These are phyloP conservation scores for Martensiomyces pterosporus DNA, from an alignment of 192 early-diverging fungal genomes.

Conservation along the genomic window DNA sequence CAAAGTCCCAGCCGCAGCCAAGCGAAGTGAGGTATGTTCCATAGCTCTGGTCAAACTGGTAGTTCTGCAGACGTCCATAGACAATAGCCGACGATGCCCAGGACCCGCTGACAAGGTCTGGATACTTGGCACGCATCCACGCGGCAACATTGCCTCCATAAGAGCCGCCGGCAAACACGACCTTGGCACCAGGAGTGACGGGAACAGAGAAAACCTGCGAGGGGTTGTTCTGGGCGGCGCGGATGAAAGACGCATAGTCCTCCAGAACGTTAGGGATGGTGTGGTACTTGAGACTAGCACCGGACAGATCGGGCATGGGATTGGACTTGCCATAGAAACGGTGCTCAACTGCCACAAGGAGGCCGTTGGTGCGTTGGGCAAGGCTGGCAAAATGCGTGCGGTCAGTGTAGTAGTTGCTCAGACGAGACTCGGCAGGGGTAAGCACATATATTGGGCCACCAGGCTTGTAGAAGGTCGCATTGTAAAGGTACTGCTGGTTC, in stretches of 20 bases:
- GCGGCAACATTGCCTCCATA: slow-evolving; percentile 69
- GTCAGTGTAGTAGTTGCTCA: slow-evolving; percentile 17
- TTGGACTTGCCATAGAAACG: slow-evolving; percentile 58
- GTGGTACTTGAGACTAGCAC: slow-evolving; percentile 29
- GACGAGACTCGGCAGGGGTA: no score
- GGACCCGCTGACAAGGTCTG: slow-evolving; percentile 58
- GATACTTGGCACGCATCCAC: slow-evolving; percentile 65
- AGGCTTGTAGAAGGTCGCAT: no score
- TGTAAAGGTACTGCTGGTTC: no score
- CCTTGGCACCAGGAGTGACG: slow-evolving; percentile 17
- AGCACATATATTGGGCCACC: no score
- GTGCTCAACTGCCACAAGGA: slow-evolving; percentile 58
- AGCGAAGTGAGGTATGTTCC: slow-evolving; percentile 32
- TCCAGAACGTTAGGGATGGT: slow-evolving; percentile 29
- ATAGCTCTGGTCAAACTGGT: slow-evolving; percentile 53
- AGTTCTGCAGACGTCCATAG: slow-evolving; percentile 54
- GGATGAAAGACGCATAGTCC: slow-evolving; percentile 32
- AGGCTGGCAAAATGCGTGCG: slow-evolving; percentile 29
- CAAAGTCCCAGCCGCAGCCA: slow-evolving; percentile 26
- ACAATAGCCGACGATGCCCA: slow-evolving; percentile 68
- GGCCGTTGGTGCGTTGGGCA: slow-evolving; percentile 52
- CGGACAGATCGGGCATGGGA: slow-evolving; percentile 44
- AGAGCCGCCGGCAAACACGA: slow-evolving; percentile 61
- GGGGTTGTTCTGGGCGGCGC: slow-evolving; percentile 13
- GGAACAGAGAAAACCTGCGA: slow-evolving; percentile 12